Evolutionary conservation across 805 yeast species (phyloP).

Genomic region (Lipomyces lipofer): DNA sequence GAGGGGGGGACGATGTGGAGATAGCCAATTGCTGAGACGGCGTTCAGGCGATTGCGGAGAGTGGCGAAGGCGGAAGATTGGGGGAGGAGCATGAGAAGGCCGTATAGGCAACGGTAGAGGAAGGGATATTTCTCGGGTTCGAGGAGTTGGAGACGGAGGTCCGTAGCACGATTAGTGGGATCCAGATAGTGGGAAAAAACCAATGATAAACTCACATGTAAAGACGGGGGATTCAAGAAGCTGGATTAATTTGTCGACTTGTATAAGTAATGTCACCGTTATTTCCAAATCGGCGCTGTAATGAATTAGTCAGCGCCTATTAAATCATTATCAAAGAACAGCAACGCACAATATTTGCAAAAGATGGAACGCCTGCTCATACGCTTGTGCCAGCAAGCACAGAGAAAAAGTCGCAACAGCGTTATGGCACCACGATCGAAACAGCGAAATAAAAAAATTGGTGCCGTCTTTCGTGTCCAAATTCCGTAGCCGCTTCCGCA

Average conservation of each 20-base stretch:
- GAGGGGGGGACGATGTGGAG: slow-evolving; percentile 36
- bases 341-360: slow-evolving; percentile 76
- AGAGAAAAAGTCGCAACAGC: slow-evolving; percentile 85
- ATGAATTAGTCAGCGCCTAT: no score
- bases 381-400: slow-evolving; percentile 82
- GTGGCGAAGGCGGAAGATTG: slow-evolving; percentile 89
- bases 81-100: slow-evolving; percentile 88
- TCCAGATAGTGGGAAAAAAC: no score
- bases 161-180: slow-evolving; percentile 31
- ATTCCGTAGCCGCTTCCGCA: slow-evolving; percentile 67
- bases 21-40: slow-evolving; percentile 47
- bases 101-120: slow-evolving; percentile 84
- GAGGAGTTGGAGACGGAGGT: slow-evolving; percentile 79
- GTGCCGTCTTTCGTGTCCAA: slow-evolving; percentile 65
- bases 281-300: slow-evolving; percentile 82
- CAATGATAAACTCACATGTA: slow-evolving; percentile 43
- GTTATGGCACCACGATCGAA: slow-evolving; percentile 89
- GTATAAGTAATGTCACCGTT: slow-evolving; percentile 74
- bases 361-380: slow-evolving; percentile 82
- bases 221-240: slow-evolving; percentile 90
- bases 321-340: no score
- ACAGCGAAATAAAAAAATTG: slow-evolving; percentile 69
- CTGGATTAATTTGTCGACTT: slow-evolving; percentile 86
- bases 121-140: slow-evolving; percentile 83
- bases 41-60: slow-evolving; percentile 69